Evolutionary conservation across 129 eudicot species (phyloP).

Genomic region (Ambrosia trifida): DNA sequence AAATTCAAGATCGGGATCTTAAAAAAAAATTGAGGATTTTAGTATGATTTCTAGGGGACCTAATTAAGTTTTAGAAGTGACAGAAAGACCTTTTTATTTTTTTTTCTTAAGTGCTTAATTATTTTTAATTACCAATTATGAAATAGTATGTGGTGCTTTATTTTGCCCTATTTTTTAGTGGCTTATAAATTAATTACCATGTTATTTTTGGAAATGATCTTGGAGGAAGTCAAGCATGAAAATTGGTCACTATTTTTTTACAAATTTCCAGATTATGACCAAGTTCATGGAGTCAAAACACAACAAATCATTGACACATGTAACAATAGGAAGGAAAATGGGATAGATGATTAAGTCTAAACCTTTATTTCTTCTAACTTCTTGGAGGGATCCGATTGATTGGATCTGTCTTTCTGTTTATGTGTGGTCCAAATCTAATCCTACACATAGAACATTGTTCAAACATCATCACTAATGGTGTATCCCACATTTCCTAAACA

Average conservation of each 20-base stretch:
- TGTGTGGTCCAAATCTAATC: conserved; percentile 26
- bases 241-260: background rate
- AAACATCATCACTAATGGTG: conserved; percentile 19
- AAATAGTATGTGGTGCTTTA: too few species aligned
- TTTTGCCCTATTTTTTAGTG: too few species aligned
- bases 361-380: conserved; percentile 33
- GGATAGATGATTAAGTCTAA: conserved; percentile 16
- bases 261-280: conserved; percentile 2
- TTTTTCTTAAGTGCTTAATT: too few species aligned
- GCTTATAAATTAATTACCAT: too few species aligned
- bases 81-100: too few species aligned
- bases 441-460: conserved; percentile 21
- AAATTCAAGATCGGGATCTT: too few species aligned
- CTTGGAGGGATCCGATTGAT: conserved; percentile 31
- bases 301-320: conserved; percentile 32
- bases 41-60: too few species aligned
- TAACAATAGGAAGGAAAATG: conserved; percentile 34
- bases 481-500: conserved; percentile 13
- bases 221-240: background rate
- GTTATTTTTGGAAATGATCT: background rate
- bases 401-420: conserved; percentile 28
- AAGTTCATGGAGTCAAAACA: conserved; percentile 23
- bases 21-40: too few species aligned
- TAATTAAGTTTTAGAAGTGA: too few species aligned
- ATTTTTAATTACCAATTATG: too few species aligned